Evolutionary conservation across 2,329 filamentous ascomycete genomes (phyloP).

Genomic region (Neospermospora avenae): DNA sequence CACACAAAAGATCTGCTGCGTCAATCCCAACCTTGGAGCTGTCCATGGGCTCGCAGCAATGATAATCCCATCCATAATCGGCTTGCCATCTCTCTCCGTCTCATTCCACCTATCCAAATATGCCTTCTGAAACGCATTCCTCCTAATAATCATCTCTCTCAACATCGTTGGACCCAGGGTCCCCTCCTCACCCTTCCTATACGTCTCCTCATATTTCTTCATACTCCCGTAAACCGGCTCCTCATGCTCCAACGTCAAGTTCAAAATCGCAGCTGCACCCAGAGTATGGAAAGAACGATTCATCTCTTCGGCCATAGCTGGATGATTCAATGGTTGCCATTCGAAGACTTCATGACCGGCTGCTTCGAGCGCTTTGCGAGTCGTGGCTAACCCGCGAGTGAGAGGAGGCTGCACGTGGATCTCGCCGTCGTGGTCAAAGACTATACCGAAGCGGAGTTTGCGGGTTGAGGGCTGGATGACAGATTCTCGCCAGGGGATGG

Average conservation of each 20-base stretch:
- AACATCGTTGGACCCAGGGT: slow-evolving; percentile 31
- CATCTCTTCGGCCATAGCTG: slow-evolving; percentile 31
- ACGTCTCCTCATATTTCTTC: slow-evolving; percentile 31
- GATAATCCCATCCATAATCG: slow-evolving; percentile 37
- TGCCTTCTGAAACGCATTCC: slow-evolving; percentile 37
- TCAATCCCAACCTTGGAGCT: slow-evolving; percentile 35
- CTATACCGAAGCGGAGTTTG: slow-evolving; percentile 39
- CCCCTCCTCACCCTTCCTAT: slow-evolving; percentile 29
- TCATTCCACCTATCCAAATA: slow-evolving; percentile 38
- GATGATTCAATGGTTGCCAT: slow-evolving; percentile 35
- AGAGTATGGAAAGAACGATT: slow-evolving; percentile 35
- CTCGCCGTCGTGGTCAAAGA: slow-evolving; percentile 37
- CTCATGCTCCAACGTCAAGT: slow-evolving; percentile 27
- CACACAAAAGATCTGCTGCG: slow-evolving; percentile 31
- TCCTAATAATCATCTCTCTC: slow-evolving; percentile 32
- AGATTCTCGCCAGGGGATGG: slow-evolving; percentile 39
- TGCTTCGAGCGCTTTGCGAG: slow-evolving; percentile 34
- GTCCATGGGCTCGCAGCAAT: slow-evolving; percentile 35
- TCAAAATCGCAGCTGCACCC: slow-evolving; percentile 34
- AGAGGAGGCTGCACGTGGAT: slow-evolving; percentile 39
- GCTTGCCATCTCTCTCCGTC: slow-evolving; percentile 32
- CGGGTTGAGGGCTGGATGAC: slow-evolving; percentile 36
- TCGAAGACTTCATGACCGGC: slow-evolving; percentile 39
- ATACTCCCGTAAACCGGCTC: slow-evolving; percentile 33
- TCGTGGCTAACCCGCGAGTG: slow-evolving; percentile 35